A percentile compares a stretch with the other conserved stretches of the same genome.
Conservation (phyloP, 805 yeast genomes). For the Kregervanrija fluxuum region DNA sequence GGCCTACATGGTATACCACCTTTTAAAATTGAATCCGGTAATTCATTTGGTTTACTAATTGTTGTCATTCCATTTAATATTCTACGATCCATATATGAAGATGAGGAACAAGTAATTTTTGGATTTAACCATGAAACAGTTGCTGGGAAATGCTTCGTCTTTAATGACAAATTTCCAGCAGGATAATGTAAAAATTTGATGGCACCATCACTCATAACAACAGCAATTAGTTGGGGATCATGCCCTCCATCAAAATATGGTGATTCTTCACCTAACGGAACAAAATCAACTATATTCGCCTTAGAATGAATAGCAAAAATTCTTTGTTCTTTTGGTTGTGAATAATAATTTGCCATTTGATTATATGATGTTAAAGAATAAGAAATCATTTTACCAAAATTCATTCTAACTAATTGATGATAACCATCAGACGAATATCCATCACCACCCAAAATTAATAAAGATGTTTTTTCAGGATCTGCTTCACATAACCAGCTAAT, state of each 20-base stretch:
- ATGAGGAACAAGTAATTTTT: constrained; percentile 47
- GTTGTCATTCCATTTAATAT: constrained; percentile 22
- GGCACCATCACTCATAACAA: constrained; percentile 57
- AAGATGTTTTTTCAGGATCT: constrained; percentile 74
- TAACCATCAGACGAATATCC: constrained; percentile 34
- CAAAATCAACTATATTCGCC: constrained; percentile 37
- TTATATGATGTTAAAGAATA: constrained; percentile 78
- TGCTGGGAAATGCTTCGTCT: constrained; percentile 68
- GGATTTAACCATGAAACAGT: constrained; percentile 76
- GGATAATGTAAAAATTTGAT: constrained; percentile 56
- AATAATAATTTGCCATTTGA: constrained; percentile 72
- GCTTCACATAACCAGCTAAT: constrained; percentile 73
- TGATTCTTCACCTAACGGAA: constrained; percentile 50
- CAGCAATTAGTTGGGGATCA: constrained; percentile 59
- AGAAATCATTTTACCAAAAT: constrained; percentile 74
- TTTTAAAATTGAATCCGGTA: constrained; percentile 37
- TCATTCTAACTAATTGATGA: constrained; percentile 47
- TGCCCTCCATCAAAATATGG: constrained; percentile 81
- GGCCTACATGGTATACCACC: constrained; percentile 75
- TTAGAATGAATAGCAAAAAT: constrained; percentile 47
- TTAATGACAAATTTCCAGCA: constrained; percentile 41
- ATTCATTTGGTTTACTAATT: constrained; percentile 36
- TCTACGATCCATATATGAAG: constrained; percentile 34
- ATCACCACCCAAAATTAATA: constrained; percentile 67
- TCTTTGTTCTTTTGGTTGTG: constrained; percentile 48